Percentiles rank a stretch among this genome's conserved stretches.
phyloP scores from a whole-genome alignment of 2,329 filamentous ascomycete genomes.

The Thermochaetoides dissita region DNA sequence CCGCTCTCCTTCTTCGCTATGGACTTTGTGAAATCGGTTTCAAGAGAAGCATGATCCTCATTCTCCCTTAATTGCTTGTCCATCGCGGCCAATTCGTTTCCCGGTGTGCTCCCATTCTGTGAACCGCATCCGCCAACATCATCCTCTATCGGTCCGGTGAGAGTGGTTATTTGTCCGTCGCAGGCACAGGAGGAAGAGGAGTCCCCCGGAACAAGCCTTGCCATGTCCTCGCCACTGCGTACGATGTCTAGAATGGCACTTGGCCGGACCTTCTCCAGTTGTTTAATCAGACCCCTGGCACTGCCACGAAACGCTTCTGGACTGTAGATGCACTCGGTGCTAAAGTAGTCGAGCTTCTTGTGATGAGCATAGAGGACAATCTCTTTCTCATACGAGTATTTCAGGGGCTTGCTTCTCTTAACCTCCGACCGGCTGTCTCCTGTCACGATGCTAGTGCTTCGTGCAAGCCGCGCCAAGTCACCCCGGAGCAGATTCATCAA shows the following conservation, averaged over 20 bases:
- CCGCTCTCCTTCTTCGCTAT: constrained; percentile 21
- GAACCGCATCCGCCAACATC: constrained; percentile 62
- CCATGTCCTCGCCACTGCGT: constrained; percentile 91
- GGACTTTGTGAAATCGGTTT: constrained; percentile 49
- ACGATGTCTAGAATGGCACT: constrained; percentile 94
- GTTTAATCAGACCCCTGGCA: constrained; percentile 84
- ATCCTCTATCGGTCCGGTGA: constrained; percentile 34
- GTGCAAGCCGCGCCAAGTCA: constrained; percentile 71
- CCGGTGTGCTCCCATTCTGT: constrained; percentile 49
- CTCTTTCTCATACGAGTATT: constrained; percentile 98
- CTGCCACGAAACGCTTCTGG: constrained; percentile 93
- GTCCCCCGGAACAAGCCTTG: constrained; percentile 58
- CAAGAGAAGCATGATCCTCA: constrained; percentile 44
- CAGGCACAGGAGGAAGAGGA: constrained; percentile 33
- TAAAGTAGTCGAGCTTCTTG: constrained; percentile 95
- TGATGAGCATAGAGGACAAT: constrained; percentile 97
- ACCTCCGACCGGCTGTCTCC: constrained; percentile 68
- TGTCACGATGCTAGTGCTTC: constrained; percentile 83
- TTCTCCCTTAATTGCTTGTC: constrained; percentile 57
- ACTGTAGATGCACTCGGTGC: constrained; percentile 95
- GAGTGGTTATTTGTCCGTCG: constrained; percentile 24
- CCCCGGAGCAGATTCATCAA: constrained; percentile 93
- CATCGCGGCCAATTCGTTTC: constrained; percentile 70
- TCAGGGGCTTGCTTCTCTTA: constrained; percentile 88
- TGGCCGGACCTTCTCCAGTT: constrained; percentile 79